A percentile compares a stretch with the other conserved stretches of the same genome.
phyloP scores from a whole-genome alignment of 2,329 filamentous ascomycete genomes.

The Nigrograna mackinnonii region DNA sequence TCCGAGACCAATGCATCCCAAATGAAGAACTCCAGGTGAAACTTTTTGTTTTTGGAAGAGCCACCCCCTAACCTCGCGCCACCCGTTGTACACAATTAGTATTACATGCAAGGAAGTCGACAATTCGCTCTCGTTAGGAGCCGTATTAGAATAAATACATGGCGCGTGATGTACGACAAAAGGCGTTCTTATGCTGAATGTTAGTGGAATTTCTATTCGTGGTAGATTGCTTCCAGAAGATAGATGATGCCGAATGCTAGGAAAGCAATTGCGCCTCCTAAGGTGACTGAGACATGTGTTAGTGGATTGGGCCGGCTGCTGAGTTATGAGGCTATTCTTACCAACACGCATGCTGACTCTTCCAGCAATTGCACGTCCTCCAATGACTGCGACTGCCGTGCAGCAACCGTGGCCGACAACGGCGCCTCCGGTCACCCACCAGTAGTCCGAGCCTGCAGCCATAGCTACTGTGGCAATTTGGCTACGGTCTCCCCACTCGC shows the following conservation, averaged over 20 bases:
- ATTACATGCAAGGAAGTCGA: conserved; percentile 30
- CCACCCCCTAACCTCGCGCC: conserved; percentile 9
- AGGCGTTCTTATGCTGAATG: background rate
- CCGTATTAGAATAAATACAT: conserved; percentile 18
- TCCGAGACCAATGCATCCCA: conserved; percentile 7
- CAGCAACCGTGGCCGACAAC: conserved; percentile 85
- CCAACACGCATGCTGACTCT: conserved; percentile 93
- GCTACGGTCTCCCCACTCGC: conserved; percentile 96
- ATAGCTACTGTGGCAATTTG: conserved; percentile 99
- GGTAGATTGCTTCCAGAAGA: conserved; percentile 75
- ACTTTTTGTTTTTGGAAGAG: conserved; percentile 16
- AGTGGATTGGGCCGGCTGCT: conserved; percentile 21
- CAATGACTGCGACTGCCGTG: conserved; percentile 88
- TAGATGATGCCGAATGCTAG: conserved; percentile 92
- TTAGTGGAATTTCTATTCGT: conserved; percentile 26
- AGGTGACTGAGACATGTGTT: conserved; percentile 67
- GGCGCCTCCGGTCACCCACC: conserved; percentile 95
- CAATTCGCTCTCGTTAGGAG: conserved; percentile 8
- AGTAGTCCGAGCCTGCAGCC: conserved; percentile 97
- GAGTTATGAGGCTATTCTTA: conserved; percentile 55
- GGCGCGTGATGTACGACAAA: background rate
- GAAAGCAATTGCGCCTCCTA: conserved; percentile 90
- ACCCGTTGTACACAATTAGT: conserved; percentile 24
- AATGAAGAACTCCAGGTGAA: conserved; percentile 13
- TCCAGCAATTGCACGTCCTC: conserved; percentile 89